These are phyloP conservation scores for Cruciata laevipes DNA, from an alignment of 257 asterid species.

Conservation along the genomic window DNA sequence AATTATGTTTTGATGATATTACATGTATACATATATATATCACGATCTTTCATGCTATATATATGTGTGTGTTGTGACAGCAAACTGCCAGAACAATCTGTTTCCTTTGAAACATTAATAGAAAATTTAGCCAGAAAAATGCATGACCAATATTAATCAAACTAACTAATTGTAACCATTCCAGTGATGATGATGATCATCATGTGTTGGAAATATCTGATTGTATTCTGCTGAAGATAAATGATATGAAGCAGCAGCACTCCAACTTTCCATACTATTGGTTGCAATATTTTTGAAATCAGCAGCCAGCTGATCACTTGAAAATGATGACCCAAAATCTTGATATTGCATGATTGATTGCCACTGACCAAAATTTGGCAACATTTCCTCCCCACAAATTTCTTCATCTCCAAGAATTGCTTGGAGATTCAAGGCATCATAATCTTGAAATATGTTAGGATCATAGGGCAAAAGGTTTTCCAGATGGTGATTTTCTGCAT, in stretches of 20 bases:
- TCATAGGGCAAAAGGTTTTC: background rate
- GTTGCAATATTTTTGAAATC: background rate
- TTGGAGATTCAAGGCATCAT: background rate
- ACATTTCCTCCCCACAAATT: too few relatives aligned
- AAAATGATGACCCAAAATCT: background rate
- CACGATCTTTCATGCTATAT: background rate
- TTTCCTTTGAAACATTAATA: background rate
- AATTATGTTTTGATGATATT: background rate
- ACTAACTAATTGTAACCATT: background rate
- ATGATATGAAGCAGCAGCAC: background rate
- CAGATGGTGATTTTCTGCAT: background rate
- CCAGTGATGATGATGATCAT: background rate
- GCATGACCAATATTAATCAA: background rate
- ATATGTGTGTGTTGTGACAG: background rate
- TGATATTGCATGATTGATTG: conserved; percentile 2
- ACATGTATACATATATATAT: background rate
- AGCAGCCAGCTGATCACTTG: background rate
- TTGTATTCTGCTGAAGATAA: background rate
- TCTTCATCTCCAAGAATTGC: background rate
- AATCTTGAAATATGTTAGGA: background rate
- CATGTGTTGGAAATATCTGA: background rate
- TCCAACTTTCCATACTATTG: background rate
- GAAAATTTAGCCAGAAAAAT: background rate
- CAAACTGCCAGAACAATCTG: background rate
- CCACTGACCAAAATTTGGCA: conserved; percentile 1